Evolutionary conservation across 805 yeast species (phyloP), one percentile per base, ranked within the genome.

Genomic region (Saccharomycopsis synnaedendra): DNA sequence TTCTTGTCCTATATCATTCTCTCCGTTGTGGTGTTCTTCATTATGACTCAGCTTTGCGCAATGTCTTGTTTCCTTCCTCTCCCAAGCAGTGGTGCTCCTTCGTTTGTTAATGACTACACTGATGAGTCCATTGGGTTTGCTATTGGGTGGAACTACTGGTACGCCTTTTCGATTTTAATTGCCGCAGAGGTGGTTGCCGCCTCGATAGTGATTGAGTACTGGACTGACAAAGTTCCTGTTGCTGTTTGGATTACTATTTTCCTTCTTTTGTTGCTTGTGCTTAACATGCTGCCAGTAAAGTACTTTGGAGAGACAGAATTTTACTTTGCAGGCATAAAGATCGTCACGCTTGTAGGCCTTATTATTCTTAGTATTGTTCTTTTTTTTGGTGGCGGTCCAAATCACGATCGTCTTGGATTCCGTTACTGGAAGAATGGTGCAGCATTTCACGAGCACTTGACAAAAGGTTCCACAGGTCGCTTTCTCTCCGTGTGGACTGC

Each of bases 11-110:
- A 85, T 59, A 62, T 80, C 5, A 60, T 80, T 45, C 79, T 85
- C 55, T 94, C 94, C n/a, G 58, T 78, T 32, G 66, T 81, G 41
- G 89, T 85, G 19, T 81, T 71, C 55, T 72, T 78, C 59, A 83
- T 80, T 39, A 81, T 78, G 81, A 67, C 79, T 47, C 78, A 79
- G 41, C 64, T 82, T 46, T 86, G 85, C 44, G 87, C 81, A 64
- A 68, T 80, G 58, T 83, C 85, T 27, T 71, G 85, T 8, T 79
- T 72, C 55, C 69, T 80, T 48, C 87, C 88, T 5, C 64, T 80
- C 52, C 66, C 76, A 30, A 81, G 77, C 55, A 19, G 19, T 19
- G 85, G 85, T 11, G 80, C 79, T 59, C 74, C 82, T 10, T 77
- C 80, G 53, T 78, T 79, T 57, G 74, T 82, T 43, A 64, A 69